Percentiles rank a stretch among this genome's conserved stretches.
These are phyloP conservation scores for Stemphylium vesicarium DNA, from an alignment of 2,329 filamentous ascomycete genomes.

Conservation along the genomic window DNA sequence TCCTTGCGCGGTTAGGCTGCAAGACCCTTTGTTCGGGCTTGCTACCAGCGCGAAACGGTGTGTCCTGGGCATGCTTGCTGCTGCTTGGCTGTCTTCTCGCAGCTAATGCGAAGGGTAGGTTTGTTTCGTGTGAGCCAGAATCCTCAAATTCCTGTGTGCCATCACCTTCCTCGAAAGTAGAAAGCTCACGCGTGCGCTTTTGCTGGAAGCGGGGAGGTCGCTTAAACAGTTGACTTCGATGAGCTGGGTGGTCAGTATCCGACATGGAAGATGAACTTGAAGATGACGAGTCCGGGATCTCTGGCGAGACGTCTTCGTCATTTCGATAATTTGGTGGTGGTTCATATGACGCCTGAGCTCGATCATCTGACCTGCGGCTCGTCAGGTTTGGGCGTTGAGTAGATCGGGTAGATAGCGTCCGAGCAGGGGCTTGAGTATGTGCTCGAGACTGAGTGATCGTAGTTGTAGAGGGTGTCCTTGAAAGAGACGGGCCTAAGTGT, in stretches of 20 bases:
- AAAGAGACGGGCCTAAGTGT: conserved; percentile 41
- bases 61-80: conserved; percentile 17
- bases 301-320: conserved; percentile 29
- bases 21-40: conserved; percentile 19
- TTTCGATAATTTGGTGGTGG: conserved; percentile 13
- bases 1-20: conserved; percentile 9
- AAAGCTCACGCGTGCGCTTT: conserved; percentile 37
- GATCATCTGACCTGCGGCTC: conserved; percentile 26
- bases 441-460: conserved; percentile 54
- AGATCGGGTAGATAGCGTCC: conserved; percentile 36
- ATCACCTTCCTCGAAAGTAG: conserved; percentile 37
- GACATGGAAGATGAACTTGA: conserved; percentile 44
- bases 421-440: conserved; percentile 29
- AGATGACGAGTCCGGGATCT: conserved; percentile 33
- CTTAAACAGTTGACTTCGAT: conserved; percentile 54
- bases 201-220: conserved; percentile 48
- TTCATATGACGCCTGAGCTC: conserved; percentile 6
- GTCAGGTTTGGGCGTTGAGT: conserved; percentile 29
- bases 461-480: conserved; percentile 56
- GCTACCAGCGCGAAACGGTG: conserved; percentile 3
- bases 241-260: conserved; percentile 46
- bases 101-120: conserved; percentile 53
- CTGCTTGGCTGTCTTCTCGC: conserved; percentile 8
- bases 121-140: conserved; percentile 59
- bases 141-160: conserved; percentile 53